Evolutionary conservation across 371 early-diverging fungal genomes (phyloP), one percentile per base, ranked within the genome.

Genomic region (Mucor plumbeus): DNA sequence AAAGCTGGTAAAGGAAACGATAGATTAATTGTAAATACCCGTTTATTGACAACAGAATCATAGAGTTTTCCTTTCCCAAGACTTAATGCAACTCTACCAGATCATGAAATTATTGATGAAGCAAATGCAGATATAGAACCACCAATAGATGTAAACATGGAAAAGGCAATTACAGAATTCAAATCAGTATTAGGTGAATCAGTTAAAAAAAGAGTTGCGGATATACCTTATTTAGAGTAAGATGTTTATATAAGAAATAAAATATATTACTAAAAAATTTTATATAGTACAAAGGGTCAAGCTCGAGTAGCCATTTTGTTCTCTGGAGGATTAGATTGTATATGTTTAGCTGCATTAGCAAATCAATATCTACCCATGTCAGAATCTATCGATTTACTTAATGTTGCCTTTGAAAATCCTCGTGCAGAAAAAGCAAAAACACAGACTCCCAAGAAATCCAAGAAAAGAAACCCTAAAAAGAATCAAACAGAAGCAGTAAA

Each of bases 331-430:
- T 73, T 98, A 5, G 98, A 98, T 72, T 98, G 97, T 78, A 90
- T 91, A 5, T 80, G 88, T 38, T 79, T 98, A 8, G 97, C 97
- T 0, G 93, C 91, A 0, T 77, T 96, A 5, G 90, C 91, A 0
- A 83, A 94, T 68, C 72, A 73, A 10, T 78, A 87, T 53, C 68
- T 97, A 3, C 94, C 95, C 0, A 50, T 69, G 0, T 72, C 81
- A 5, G 93, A 92, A 63, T 86, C 93, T 0, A 94, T 97, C 50
- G 97, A 98, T 74, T 76, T 98, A n/a, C 74, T 98, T 31, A 97
- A 97, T 74, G 97, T 97, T 5, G 93, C 95, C 5, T 98, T 98
- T 75, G 97, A 96, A 65, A 97, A 97, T 69, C 97, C 96, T 14
- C 85, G 98, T 7, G 64, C 83, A 19, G 76, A 79, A 53, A 78